Evolutionary conservation across 1,284 basidiomycete genomes (phyloP), one percentile per base, ranked within the genome.

Genomic region (Ganoderma leucocontextum): DNA sequence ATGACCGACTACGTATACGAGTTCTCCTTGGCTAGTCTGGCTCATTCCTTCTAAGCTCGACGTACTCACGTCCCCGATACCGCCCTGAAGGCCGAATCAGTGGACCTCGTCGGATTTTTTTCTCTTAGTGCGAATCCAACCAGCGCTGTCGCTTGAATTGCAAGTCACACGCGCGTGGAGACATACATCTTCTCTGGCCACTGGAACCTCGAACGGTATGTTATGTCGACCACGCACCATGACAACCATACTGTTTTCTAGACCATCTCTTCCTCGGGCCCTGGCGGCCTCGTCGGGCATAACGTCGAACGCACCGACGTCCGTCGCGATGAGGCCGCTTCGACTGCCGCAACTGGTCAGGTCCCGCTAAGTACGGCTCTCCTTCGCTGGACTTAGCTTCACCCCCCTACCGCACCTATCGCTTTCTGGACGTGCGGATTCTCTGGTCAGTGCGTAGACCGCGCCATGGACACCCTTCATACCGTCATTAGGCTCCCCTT

Each of bases 401-500:
- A 22, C n/a, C 12, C 39, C 39, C 29, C 4, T 39, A n/a, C 38
- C 58, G 38, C 38, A 39, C 58, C n/a, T 7, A 10, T 36, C 55
- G 17, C 55, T 29, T 58, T 36, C 58, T 60, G 38, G 55, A 36
- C 38, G 15, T 60, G 58, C 38, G 39, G 10, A 25, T 29, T 39
- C 29, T 60, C 38, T 38, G 58, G 38, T 4, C 36, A 60, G 58
- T 41, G 71, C 71, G 71, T 72, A 65, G 71, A 72, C 67, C 71
- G 71, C 71, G 66, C 60, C 65, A 72, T 72, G 71, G 69, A 67
- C 52, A 39, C 63, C 41, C 64, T 66, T 62, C 68, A 65, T 44
- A 66, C 63, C 13, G 42, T 70, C 66, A 35, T 75, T 58, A 70
- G 75, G 38, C 60, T 75, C 19, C 71, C 75, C n/a, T 58, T 75